phyloP scores from a whole-genome alignment of 2,329 filamentous ascomycete genomes.

The Akanthomyces uredinophilus region DNA sequence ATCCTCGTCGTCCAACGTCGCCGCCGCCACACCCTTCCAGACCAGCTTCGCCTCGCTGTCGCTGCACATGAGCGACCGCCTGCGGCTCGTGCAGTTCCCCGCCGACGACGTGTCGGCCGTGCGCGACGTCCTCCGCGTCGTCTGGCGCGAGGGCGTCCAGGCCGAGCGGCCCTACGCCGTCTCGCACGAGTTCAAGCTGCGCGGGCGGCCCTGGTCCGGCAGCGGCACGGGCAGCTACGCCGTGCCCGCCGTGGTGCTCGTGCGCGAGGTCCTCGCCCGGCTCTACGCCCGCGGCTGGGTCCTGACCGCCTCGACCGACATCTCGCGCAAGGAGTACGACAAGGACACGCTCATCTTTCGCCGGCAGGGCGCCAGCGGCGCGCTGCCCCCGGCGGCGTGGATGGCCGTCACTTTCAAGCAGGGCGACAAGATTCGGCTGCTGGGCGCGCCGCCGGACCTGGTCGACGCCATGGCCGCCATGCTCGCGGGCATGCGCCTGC shows the following conservation, averaged over 20 bases:
- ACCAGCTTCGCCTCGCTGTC: constrained; percentile 13
- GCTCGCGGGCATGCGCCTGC: neutral
- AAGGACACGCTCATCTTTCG: constrained; percentile 15
- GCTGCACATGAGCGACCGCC: constrained; percentile 10
- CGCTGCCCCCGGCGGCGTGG: constrained; percentile 8
- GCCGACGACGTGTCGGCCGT: neutral
- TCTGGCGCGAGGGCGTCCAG: constrained; percentile 7
- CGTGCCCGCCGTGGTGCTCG: constrained; percentile 3
- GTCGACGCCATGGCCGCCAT: neutral
- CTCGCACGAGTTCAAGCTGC: constrained; percentile 15
- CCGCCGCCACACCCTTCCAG: neutral
- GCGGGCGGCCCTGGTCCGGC: constrained; percentile 8
- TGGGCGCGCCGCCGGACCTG: constrained; percentile 9
- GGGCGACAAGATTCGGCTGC: constrained; percentile 12
- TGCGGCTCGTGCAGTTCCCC: constrained; percentile 10
- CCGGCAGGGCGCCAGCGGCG: neutral
- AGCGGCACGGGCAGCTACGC: constrained; percentile 7
- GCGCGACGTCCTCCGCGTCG: neutral
- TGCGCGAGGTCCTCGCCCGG: constrained; percentile 11
- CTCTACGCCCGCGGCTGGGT: constrained; percentile 14
- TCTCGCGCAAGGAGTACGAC: constrained; percentile 10
- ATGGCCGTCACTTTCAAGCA: constrained; percentile 10
- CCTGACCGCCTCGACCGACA: constrained; percentile 11
- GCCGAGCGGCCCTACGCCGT: constrained; percentile 3
- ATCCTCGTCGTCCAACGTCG: neutral